Evolutionary conservation across 306 rosid species (phyloP).

Genomic region (Parietaria judaica): DNA sequence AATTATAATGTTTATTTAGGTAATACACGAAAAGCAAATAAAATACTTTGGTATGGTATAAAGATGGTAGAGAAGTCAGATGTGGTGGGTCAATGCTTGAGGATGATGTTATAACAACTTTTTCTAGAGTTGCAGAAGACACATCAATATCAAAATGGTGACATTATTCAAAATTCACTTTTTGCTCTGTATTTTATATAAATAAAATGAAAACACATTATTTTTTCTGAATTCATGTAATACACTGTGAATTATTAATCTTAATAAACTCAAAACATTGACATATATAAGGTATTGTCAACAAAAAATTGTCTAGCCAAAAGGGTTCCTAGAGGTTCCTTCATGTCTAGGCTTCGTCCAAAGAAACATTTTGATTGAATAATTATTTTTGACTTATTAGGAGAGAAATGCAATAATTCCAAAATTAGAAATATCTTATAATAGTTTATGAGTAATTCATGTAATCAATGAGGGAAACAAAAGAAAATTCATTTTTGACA

Average conservation of each 20-base stretch:
- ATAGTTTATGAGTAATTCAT: background rate
- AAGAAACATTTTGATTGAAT: slow-evolving; percentile 2
- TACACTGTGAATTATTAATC: too few relatives aligned
- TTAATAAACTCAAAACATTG: too few relatives aligned
- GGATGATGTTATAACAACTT: slow-evolving; percentile 14
- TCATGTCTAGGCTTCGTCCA: slow-evolving; percentile 21
- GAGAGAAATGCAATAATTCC: background rate
- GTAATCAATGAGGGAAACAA: slow-evolving; percentile 5
- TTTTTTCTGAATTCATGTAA: too few relatives aligned
- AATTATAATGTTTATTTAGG: too few relatives aligned
- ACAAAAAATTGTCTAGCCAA: slow-evolving; percentile 3
- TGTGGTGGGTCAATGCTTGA: slow-evolving; percentile 15
- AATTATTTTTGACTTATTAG: slow-evolving; percentile 6
- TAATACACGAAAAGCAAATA: background rate
- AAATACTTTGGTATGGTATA: background rate
- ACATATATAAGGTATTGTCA: too few relatives aligned
- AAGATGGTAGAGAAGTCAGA: slow-evolving; percentile 6
- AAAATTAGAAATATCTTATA: background rate
- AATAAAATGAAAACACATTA: too few relatives aligned
- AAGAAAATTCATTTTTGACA: background rate
- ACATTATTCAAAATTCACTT: background rate
- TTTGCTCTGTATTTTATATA: background rate
- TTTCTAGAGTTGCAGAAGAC: slow-evolving; percentile 7
- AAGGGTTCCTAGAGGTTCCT: slow-evolving; percentile 19
- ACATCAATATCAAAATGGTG: slow-evolving; percentile 4